Percentiles rank a stretch among this genome's conserved stretches.
phyloP scores from a whole-genome alignment of 257 asterid genomes.

The Solanum tarapatanum region DNA sequence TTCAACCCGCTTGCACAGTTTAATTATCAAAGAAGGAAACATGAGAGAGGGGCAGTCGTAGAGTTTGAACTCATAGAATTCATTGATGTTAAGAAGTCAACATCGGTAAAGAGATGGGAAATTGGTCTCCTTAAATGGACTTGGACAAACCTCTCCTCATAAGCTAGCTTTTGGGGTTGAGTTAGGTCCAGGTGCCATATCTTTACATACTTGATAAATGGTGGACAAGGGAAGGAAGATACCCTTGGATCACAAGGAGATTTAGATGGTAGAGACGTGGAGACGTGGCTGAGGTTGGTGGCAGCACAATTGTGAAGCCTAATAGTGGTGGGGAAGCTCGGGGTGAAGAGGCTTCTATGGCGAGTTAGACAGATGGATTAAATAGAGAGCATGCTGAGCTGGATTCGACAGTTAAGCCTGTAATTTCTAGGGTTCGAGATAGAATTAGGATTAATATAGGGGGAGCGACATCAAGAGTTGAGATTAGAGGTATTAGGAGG shows the following conservation, averaged over 20 bases:
- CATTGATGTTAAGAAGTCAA: not conserved
- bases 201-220: not conserved
- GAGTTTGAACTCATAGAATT: too few species aligned
- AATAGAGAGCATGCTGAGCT: not conserved
- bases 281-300: not conserved
- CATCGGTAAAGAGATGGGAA: too few species aligned
- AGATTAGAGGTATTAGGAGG: slow-evolving; percentile 3
- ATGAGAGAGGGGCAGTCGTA: too few species aligned
- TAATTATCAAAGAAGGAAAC: too few species aligned
- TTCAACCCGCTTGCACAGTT: too few species aligned
- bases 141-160: too few species aligned
- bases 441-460: not conserved
- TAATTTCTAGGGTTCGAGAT: slow-evolving; percentile 6
- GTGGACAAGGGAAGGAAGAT: not conserved
- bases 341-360: not conserved
- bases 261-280: not conserved
- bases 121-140: too few species aligned
- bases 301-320: not conserved
- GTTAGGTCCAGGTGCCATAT: too few species aligned
- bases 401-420: not conserved
- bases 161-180: too few species aligned
- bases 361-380: not conserved
- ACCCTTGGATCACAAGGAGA: not conserved
- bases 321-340: not conserved
- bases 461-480: not conserved